A percentile compares a stretch with the other conserved stretches of the same genome.
phyloP scores from a whole-genome alignment of 2,329 filamentous ascomycete species.

The Stagonosporopsis chrysanthemi region DNA sequence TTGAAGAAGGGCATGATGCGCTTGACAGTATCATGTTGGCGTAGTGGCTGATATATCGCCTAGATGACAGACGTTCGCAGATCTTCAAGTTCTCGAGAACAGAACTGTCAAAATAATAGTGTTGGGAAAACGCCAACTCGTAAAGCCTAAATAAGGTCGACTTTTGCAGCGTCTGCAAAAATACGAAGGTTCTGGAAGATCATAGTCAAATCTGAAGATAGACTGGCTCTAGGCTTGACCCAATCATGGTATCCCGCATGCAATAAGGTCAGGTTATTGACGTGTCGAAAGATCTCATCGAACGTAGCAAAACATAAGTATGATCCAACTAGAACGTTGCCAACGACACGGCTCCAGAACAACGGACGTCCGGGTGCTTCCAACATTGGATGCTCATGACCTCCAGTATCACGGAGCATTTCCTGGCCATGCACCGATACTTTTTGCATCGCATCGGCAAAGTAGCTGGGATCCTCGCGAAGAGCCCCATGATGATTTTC shows the following conservation, averaged over 20 bases:
- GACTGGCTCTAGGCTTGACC: conserved; percentile 11
- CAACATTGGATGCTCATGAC: conserved; percentile 22
- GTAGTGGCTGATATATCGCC: conserved; percentile 11
- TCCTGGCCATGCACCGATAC: conserved; percentile 55
- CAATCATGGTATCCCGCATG: conserved; percentile 7
- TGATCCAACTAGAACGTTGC: conserved; percentile 15
- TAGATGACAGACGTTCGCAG: conserved; percentile 17
- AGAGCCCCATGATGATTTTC: conserved; percentile 51
- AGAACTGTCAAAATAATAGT: conserved; percentile 22
- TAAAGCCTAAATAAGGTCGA: conserved; percentile 15
- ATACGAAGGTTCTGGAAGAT: conserved; percentile 24
- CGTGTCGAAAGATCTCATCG: conserved; percentile 21
- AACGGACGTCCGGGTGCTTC: conserved; percentile 6
- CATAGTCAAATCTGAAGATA: conserved; percentile 21
- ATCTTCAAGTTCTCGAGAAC: conserved; percentile 15
- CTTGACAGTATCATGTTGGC: conserved; percentile 9
- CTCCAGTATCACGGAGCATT: conserved; percentile 11
- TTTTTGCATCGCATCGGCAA: conserved; percentile 55
- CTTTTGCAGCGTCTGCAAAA: conserved; percentile 14
- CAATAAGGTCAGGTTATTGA: conserved; percentile 16
- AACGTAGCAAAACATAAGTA: conserved; percentile 25
- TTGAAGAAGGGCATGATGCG: conserved; percentile 19
- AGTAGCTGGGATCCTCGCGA: conserved; percentile 67
- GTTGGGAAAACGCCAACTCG: conserved; percentile 16
- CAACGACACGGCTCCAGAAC: conserved; percentile 29